phyloP scores from a whole-genome alignment of 148 eudicot species.

The Pouteria glomerata region DNA sequence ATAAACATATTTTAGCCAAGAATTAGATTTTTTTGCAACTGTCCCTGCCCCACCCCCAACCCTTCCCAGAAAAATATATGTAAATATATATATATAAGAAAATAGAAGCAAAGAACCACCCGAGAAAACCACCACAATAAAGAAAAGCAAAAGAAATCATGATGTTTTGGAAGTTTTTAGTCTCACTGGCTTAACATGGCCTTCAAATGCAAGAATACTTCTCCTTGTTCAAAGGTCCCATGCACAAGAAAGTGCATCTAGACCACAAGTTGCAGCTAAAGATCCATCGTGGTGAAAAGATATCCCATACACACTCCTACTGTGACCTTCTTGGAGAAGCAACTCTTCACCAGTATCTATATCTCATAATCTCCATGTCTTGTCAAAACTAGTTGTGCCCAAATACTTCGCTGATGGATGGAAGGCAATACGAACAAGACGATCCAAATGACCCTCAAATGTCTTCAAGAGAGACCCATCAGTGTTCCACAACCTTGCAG shows the following conservation, averaged over 20 bases:
- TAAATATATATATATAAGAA: neutral
- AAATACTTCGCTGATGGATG: slow-evolving; percentile 91
- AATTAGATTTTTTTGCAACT: too few species aligned
- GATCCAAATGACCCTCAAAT: slow-evolving; percentile 87
- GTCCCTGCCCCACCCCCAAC: too few species aligned
- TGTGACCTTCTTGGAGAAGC: slow-evolving; percentile 97
- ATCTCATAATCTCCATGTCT: slow-evolving; percentile 97
- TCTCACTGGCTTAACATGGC: slow-evolving; percentile 85
- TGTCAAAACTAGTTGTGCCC: slow-evolving; percentile 94
- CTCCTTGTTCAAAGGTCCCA: slow-evolving; percentile 94
- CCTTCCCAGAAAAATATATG: neutral
- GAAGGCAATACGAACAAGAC: slow-evolving; percentile 81
- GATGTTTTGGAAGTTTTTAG: neutral
- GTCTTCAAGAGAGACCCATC: slow-evolving; percentile 57
- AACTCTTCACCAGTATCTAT: slow-evolving; percentile 73
- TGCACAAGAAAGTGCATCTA: slow-evolving; percentile 88
- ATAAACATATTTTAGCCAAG: neutral
- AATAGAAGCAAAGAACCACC: slow-evolving; percentile 4
- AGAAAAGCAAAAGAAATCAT: neutral
- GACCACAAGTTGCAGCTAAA: slow-evolving; percentile 79
- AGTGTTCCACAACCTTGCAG: slow-evolving; percentile 68
- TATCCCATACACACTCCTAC: slow-evolving; percentile 79
- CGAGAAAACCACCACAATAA: neutral
- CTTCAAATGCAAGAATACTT: slow-evolving; percentile 93
- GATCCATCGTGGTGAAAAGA: slow-evolving; percentile 89